These are phyloP conservation scores for Tulasnella sp. DNA, from an alignment of 768 basidiomycete species.

Conservation along the genomic window DNA sequence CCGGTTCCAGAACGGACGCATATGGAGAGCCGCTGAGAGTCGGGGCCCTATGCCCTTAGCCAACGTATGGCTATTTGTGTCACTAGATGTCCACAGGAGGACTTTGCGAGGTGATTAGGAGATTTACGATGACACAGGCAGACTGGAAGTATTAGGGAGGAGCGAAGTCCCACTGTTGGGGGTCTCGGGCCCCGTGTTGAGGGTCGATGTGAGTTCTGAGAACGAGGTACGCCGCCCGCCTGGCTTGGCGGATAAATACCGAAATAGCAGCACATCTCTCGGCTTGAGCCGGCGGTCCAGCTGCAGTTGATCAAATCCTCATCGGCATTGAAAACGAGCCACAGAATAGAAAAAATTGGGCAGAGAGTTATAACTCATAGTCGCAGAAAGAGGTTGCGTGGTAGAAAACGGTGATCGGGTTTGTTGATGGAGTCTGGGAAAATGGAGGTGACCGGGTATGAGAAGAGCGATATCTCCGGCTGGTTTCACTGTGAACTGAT, in stretches of 20 bases:
- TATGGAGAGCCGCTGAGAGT: background rate
- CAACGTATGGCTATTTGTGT: background rate
- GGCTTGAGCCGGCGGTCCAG: background rate
- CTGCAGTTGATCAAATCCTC: background rate
- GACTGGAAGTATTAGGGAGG: background rate
- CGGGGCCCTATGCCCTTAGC: background rate
- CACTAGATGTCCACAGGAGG: background rate
- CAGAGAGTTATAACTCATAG: no score
- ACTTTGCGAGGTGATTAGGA: background rate
- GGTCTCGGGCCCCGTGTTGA: background rate
- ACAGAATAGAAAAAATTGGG: no score
- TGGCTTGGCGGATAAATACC: background rate
- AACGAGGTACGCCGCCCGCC: background rate
- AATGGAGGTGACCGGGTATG: background rate
- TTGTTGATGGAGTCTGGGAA: background rate
- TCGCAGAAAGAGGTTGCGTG: background rate
- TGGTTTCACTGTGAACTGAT: background rate
- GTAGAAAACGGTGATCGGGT: background rate
- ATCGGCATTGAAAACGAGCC: no score
- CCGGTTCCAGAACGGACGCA: background rate
- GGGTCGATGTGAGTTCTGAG: background rate
- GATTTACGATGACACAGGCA: background rate
- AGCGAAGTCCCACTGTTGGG: background rate
- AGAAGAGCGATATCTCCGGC: background rate
- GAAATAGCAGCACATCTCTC: background rate